Percentiles rank a stretch among this genome's conserved stretches.
phyloP scores from a whole-genome alignment of 2,329 filamentous ascomycete genomes.

The Neurospora sp. region DNA sequence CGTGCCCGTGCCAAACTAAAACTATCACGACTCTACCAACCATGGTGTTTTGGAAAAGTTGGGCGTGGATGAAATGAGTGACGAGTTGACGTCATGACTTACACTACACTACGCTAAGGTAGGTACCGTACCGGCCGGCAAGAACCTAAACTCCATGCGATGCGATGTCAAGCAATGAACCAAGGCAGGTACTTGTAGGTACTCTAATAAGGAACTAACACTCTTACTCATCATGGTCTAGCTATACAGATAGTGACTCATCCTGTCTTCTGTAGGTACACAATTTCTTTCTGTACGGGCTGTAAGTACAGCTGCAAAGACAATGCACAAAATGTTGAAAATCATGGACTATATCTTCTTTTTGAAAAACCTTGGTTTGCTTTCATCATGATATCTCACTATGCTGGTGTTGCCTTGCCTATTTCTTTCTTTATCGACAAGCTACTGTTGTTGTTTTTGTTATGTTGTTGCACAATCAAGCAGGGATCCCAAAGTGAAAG shows the following conservation, averaged over 20 bases:
- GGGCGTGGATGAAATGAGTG: neutral
- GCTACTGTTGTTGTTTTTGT: neutral
- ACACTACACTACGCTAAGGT: neutral
- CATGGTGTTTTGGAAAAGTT: neutral
- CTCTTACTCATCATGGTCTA: too few species aligned
- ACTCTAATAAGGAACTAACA: too few species aligned
- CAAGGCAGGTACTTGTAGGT: neutral
- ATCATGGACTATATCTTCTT: neutral
- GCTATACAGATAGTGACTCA: too few species aligned
- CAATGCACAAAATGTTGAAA: neutral
- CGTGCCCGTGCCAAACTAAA: neutral
- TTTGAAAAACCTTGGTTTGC: neutral
- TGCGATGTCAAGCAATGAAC: neutral
- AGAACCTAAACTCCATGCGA: neutral
- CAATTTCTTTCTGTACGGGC: too few species aligned
- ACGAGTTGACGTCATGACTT: neutral
- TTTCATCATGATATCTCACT: too few species aligned
- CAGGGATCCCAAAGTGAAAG: neutral
- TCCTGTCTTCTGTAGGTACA: too few species aligned
- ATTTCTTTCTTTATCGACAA: neutral
- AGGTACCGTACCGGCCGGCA: neutral
- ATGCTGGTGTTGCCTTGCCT: too few species aligned
- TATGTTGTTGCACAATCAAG: neutral
- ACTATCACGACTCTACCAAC: neutral
- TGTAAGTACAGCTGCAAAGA: too few species aligned